phyloP scores from a whole-genome alignment of 306 rosid species.

The Dryas alaskensis region DNA sequence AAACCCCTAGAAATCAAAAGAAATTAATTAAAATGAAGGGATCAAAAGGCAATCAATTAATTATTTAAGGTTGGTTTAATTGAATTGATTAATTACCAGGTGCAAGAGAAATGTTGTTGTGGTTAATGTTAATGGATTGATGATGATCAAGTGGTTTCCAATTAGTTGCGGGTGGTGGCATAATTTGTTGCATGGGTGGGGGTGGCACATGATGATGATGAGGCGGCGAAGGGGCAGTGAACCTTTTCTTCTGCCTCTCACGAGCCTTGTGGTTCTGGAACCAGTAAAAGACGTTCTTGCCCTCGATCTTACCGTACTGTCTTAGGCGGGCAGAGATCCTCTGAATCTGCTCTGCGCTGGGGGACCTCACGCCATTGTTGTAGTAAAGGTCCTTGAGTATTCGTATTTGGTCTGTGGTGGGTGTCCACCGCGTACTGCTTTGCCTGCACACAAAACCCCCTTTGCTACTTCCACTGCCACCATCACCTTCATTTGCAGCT shows the following conservation, averaged over 20 bases:
- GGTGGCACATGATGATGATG: neutral
- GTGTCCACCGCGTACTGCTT: constrained; percentile 90
- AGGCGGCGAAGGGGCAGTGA: constrained; percentile 33
- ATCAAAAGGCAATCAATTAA: too few relatives aligned
- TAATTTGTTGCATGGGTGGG: neutral
- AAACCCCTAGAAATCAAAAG: constrained; percentile 36
- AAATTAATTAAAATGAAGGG: neutral
- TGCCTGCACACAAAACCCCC: constrained; percentile 68
- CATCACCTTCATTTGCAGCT: constrained; percentile 30
- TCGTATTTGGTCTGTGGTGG: constrained; percentile 87
- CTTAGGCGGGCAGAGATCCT: constrained; percentile 85
- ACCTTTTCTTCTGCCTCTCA: constrained; percentile 95
- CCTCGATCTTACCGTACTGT: constrained; percentile 96
- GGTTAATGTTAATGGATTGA: neutral
- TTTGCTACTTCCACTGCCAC: constrained; percentile 30
- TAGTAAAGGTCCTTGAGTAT: constrained; percentile 92
- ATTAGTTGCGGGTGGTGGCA: too few relatives aligned
- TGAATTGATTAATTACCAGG: constrained; percentile 31
- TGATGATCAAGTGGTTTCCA: too few relatives aligned
- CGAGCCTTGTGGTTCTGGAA: constrained; percentile 97
- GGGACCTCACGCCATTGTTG: constrained; percentile 88
- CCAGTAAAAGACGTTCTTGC: constrained; percentile 93
- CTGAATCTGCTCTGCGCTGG: constrained; percentile 96
- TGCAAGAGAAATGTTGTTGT: constrained; percentile 28
- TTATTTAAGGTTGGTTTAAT: neutral